Evolutionary conservation across 768 basidiomycete genomes (phyloP).

Genomic region (Mycena filopes): DNA sequence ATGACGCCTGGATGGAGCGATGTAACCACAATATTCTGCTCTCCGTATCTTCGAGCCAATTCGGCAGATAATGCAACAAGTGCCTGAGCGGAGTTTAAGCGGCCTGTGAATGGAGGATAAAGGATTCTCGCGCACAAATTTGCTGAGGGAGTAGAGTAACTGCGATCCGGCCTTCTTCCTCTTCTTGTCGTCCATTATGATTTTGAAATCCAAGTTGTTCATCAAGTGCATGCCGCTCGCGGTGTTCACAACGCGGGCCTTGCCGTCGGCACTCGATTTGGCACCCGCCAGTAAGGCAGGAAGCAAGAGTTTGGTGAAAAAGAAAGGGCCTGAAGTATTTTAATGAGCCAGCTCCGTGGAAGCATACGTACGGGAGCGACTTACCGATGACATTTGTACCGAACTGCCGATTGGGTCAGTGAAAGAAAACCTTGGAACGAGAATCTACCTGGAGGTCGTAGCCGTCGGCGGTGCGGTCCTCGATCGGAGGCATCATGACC

Average conservation of each 20-base stretch:
- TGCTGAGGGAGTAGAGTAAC: constrained; percentile 35
- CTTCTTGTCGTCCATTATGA: constrained; percentile 37
- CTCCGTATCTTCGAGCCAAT: constrained; percentile 54
- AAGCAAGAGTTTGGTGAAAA: constrained; percentile 42
- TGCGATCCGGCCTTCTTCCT: constrained; percentile 33
- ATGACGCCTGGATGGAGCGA: constrained; percentile 55
- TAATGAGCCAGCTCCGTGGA: neutral
- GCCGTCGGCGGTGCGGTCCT: constrained; percentile 39
- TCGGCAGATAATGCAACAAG: constrained; percentile 55
- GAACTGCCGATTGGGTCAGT: constrained; percentile 31
- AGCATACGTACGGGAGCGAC: neutral
- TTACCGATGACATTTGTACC: constrained; percentile 37
- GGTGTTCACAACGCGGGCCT: constrained; percentile 45
- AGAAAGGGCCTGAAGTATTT: constrained; percentile 37
- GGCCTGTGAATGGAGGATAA: neutral
- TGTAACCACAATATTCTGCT: constrained; percentile 55
- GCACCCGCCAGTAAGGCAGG: constrained; percentile 40
- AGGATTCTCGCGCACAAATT: constrained; percentile 36
- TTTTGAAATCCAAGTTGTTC: constrained; percentile 38
- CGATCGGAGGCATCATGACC: constrained; percentile 45
- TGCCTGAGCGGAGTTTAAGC: constrained; percentile 41
- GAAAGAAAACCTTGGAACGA: neutral
- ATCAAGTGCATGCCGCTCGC: constrained; percentile 32
- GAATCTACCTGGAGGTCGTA: constrained; percentile 25
- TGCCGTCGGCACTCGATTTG: constrained; percentile 36